Conservation (phyloP, 768 basidiomycete species). For the Naganishia randhawae region DNA sequence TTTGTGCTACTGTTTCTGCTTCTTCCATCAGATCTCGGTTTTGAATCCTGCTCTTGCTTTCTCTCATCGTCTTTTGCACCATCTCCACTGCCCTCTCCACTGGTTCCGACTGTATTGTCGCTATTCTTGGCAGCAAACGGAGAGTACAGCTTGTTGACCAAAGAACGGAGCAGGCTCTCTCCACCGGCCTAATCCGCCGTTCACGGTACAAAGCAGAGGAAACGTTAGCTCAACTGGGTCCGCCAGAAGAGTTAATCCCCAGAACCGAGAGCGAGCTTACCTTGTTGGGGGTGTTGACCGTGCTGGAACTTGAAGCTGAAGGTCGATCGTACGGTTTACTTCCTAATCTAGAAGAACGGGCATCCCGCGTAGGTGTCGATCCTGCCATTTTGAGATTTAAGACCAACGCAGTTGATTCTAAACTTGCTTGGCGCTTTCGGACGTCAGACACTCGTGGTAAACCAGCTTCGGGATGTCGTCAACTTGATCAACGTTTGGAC, state of each 20-base stretch:
- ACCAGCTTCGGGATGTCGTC: no score
- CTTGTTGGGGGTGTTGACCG: slow-evolving; percentile 7
- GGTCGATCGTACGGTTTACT: slow-evolving; percentile 19
- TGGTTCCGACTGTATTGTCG: background rate
- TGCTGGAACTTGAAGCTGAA: slow-evolving; percentile 15
- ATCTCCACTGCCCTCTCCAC: background rate
- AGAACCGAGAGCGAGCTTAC: background rate
- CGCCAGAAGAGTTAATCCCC: no score
- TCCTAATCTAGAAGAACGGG: slow-evolving; percentile 6
- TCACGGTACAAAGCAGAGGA: no score
- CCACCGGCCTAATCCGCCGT: no score
- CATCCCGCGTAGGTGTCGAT: slow-evolving; percentile 17
- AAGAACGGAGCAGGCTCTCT: slow-evolving; percentile 3
- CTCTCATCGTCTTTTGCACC: background rate
- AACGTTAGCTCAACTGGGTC: no score
- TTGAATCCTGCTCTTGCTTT: background rate
- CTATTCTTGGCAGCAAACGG: background rate
- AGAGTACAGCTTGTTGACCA: slow-evolving; percentile 15
- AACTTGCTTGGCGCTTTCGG: no score
- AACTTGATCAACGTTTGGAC: no score
- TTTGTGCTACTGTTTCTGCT: background rate
- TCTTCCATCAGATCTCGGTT: no score
- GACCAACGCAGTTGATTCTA: no score
- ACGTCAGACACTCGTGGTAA: no score
- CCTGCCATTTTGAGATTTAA: background rate